Evolutionary conservation across 2,329 filamentous ascomycete species (phyloP), one percentile per base, ranked within the genome.

Genomic region (Pseudonectria buxi): DNA sequence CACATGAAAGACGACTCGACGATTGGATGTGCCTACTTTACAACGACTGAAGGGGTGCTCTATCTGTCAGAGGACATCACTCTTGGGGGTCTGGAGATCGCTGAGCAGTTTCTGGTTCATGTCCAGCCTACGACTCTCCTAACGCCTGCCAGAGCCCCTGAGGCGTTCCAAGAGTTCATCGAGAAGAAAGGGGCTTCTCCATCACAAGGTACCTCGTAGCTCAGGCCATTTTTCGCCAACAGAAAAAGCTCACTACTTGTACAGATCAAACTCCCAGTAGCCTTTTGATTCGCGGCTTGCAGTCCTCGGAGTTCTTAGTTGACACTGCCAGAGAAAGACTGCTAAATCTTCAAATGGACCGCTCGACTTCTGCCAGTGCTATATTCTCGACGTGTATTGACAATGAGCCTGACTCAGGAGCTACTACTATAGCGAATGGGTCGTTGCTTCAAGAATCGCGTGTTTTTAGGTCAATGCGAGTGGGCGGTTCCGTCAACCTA

Each of bases 21-120:
- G 0, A 69, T 95, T 13, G 90, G 90, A 1, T 95, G 88, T 57
- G 82, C 86, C 30, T 94, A 90, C 54, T 95, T 90, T 54, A 67
- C 81, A 30, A 78, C 81, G 6, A 64, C 71, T 16, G 77, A 87
- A 26, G 80, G 85, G 50, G 77, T 71, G 25, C 60, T 95, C 4
- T 82, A 76, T 39, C 69, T 95, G 28, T 79, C 94, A 54, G 80
- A 90, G 54, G 89, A 95, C 47, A 71, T 86, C 9, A 69, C 75
- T 12, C 68, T 78, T 46, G 82, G 80, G 4, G 79, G 77, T n/a
- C 56, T 76, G n/a, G 79, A 86, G 25, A 64, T 81, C 10, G 64
- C 83, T n/a, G 77, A 85, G 41, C 78, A 72, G 4, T 60, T 81
- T 14, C 54, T 80, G 28, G 48, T 72, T 9, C 68, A 77, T 35